phyloP scores from a whole-genome alignment of 192 early-diverging fungal species.

The Podila verticillata region DNA sequence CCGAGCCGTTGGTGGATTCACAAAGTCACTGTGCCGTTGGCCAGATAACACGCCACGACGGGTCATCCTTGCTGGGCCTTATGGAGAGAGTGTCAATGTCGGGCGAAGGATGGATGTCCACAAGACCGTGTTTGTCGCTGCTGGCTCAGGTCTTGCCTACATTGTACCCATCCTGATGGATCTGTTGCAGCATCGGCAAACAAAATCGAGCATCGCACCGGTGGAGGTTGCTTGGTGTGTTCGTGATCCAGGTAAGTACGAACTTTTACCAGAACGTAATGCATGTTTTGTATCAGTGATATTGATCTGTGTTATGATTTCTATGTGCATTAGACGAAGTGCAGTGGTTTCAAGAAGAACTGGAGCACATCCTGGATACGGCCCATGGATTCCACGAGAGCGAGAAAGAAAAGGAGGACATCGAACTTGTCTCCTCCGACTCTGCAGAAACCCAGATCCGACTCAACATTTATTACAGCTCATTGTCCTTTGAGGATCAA shows the following conservation, averaged over 20 bases:
- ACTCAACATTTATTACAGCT: constrained; percentile 19
- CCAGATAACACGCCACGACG: constrained; percentile 44
- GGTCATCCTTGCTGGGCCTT: constrained; percentile 57
- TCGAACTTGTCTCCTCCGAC: constrained; percentile 24
- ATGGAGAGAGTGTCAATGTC: constrained; percentile 32
- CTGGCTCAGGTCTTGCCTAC: constrained; percentile 59
- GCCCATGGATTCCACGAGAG: constrained; percentile 26
- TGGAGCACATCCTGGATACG: constrained; percentile 30
- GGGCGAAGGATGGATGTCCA: constrained; percentile 14
- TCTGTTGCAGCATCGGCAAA: constrained; percentile 1
- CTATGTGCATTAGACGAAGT: constrained; percentile 24
- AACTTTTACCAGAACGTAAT: background rate
- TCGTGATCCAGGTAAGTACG: constrained; percentile 38
- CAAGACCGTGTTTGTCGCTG: constrained; percentile 49
- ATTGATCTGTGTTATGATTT: background rate
- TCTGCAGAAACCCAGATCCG: constrained; percentile 1
- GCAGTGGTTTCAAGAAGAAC: constrained; percentile 45
- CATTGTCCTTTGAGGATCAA: constrained; percentile 14
- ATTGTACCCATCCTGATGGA: constrained; percentile 54
- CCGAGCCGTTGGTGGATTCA: constrained; percentile 55
- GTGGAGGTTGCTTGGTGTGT: constrained; percentile 41
- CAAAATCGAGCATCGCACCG: background rate
- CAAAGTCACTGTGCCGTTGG: constrained; percentile 39
- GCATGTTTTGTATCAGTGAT: background rate
- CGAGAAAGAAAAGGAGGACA: constrained; percentile 32